Conservation (phyloP, 495 filamentous ascomycete genomes). For the Polyplosphaeria fusca region DNA sequence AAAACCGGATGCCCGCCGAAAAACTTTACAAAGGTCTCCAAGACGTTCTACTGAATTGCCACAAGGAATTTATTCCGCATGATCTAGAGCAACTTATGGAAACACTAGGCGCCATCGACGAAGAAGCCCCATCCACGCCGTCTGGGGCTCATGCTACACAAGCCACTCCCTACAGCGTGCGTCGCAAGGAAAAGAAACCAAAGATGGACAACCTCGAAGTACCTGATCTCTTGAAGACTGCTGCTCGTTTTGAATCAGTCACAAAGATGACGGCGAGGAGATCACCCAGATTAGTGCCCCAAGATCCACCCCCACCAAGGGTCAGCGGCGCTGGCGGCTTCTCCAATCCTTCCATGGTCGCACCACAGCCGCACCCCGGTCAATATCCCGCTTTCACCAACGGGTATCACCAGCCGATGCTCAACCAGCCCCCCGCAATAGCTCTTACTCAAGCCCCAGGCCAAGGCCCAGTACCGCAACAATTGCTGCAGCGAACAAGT, state of each 20-base stretch:
- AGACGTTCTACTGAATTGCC: neutral
- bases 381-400: too few species aligned
- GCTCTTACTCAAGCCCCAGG: too few species aligned
- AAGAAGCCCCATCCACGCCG: neutral
- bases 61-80: neutral
- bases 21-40: neutral
- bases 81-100: neutral
- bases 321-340: neutral
- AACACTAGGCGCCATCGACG: neutral
- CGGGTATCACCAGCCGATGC: too few species aligned
- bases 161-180: neutral
- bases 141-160: neutral
- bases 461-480: too few species aligned
- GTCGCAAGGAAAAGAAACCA: neutral
- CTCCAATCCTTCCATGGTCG: neutral
- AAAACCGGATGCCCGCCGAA: neutral
- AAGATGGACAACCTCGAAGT: neutral
- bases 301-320: neutral
- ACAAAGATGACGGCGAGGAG: neutral
- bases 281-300: neutral
- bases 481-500: too few species aligned
- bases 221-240: neutral
- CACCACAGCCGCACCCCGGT: too few species aligned
- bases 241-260: neutral
- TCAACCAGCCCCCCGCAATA: too few species aligned